Conservation (phyloP, 805 yeast genomes). For the Barnettozyma siamensis region DNA sequence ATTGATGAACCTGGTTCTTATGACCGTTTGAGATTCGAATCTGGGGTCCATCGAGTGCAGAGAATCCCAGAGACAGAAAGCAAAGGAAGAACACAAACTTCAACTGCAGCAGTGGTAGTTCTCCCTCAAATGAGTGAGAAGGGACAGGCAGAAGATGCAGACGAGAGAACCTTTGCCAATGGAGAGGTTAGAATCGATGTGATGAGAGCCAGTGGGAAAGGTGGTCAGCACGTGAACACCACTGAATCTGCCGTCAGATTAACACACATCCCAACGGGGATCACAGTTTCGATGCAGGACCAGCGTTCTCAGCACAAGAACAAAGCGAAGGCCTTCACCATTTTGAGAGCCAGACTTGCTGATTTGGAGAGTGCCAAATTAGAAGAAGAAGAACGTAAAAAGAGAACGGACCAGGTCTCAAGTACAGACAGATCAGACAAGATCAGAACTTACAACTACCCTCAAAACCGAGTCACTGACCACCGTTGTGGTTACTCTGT, state of each 20-base stretch:
- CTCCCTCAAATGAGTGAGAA: slow-evolving; percentile 70
- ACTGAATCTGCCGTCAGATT: slow-evolving; percentile 95
- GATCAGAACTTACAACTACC: slow-evolving; percentile 87
- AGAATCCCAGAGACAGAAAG: slow-evolving; percentile 90
- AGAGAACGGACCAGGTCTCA: slow-evolving; percentile 77
- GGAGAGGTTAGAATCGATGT: slow-evolving; percentile 91
- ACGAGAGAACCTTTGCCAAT: slow-evolving; percentile 69
- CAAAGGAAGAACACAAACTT: slow-evolving; percentile 91
- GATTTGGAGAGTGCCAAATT: slow-evolving; percentile 66
- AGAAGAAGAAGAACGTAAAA: slow-evolving; percentile 56
- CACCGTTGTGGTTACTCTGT: slow-evolving; percentile 80
- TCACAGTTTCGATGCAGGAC: slow-evolving; percentile 86
- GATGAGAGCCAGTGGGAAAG: slow-evolving; percentile 97
- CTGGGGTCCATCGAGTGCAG: slow-evolving; percentile 96
- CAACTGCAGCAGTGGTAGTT: slow-evolving; percentile 93
- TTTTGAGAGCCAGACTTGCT: slow-evolving; percentile 78
- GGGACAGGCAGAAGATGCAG: slow-evolving; percentile 40
- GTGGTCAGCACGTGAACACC: slow-evolving; percentile 97
- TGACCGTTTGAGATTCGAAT: slow-evolving; percentile 68
- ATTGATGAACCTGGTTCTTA: slow-evolving; percentile 76
- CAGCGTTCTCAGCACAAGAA: slow-evolving; percentile 93
- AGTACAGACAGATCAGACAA: slow-evolving; percentile 90
- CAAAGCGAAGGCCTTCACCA: slow-evolving; percentile 84
- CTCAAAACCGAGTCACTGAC: slow-evolving; percentile 90
- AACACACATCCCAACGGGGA: slow-evolving; percentile 88